phyloP scores from a whole-genome alignment of 1,284 basidiomycete genomes.

The Ceratobasidium papillatum region DNA sequence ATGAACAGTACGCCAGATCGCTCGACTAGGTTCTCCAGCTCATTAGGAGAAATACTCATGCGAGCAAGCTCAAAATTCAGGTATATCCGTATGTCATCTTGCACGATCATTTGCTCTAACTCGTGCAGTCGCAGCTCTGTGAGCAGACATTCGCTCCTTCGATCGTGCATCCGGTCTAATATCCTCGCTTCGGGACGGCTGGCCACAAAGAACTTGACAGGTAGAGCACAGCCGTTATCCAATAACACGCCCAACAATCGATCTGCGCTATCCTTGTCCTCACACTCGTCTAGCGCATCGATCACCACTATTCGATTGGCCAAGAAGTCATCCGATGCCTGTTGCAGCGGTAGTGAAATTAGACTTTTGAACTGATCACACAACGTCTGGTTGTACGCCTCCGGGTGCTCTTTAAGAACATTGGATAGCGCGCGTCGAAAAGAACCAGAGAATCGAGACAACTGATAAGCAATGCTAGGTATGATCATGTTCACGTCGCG shows the following conservation, averaged over 20 bases:
- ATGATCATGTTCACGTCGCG: conserved; percentile 26
- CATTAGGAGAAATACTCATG: not conserved
- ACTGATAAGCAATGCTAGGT: conserved; percentile 39
- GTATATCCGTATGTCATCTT: conserved; percentile 35
- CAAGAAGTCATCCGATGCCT: not conserved
- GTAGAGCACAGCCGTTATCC: not conserved
- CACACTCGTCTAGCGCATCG: conserved; percentile 2
- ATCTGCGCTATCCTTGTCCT: not conserved
- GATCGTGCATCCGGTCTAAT: not conserved
- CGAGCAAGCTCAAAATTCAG: not conserved
- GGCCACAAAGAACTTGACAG: not conserved
- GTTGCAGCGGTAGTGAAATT: not conserved
- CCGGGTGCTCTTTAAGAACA: not conserved
- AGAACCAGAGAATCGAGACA: conserved; percentile 22
- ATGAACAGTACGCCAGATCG: not conserved
- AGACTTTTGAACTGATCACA: not conserved
- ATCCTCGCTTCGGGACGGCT: not conserved
- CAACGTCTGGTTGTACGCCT: not conserved
- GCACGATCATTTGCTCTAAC: conserved; percentile 26
- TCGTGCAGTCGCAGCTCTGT: conserved; percentile 21
- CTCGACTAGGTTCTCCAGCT: not conserved
- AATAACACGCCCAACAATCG: not conserved
- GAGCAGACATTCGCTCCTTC: not conserved
- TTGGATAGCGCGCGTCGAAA: conserved; percentile 7
- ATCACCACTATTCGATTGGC: not conserved